A percentile compares a stretch with the other conserved stretches of the same genome.
Conservation (phyloP, 1,284 basidiomycete species). For the Malassezia furfur region DNA sequence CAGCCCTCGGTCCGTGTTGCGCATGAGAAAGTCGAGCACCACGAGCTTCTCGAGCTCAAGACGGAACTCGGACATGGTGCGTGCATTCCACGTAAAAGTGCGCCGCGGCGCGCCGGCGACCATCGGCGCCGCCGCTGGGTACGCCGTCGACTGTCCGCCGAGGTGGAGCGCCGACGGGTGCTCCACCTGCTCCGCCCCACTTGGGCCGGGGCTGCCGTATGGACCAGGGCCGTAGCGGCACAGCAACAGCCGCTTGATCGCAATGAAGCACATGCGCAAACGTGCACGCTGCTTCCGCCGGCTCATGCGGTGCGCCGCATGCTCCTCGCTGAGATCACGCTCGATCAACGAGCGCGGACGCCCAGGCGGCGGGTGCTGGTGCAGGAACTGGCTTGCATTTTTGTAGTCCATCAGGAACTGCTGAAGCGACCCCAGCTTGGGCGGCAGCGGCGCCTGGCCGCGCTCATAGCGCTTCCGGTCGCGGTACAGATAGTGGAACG, state of each 20-base stretch:
- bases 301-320: conserved; percentile 48
- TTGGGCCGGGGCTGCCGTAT: conserved; percentile 53
- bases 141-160: conserved; percentile 23
- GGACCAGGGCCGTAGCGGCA: conserved; percentile 62
- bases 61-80: conserved; percentile 65
- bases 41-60: conserved; percentile 70
- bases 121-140: conserved; percentile 54
- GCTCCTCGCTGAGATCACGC: conserved; percentile 69
- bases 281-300: conserved; percentile 32
- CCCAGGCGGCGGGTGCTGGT: conserved; percentile 76
- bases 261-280: conserved; percentile 33
- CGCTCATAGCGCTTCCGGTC: conserved; percentile 33
- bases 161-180: conserved; percentile 56
- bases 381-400: conserved; percentile 76
- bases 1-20: conserved; percentile 58
- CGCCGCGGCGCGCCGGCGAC: conserved; percentile 62
- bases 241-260: conserved; percentile 34
- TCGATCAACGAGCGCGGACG: conserved; percentile 55
- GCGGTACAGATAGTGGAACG: conserved; percentile 39
- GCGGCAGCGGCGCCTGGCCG: conserved; percentile 21
- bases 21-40: conserved; percentile 70
- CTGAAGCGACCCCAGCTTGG: conserved; percentile 71
- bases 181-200: conserved; percentile 20
- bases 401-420: conserved; percentile 73
- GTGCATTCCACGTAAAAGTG: conserved; percentile 66